Evolutionary conservation across 106 monocot species (phyloP), one percentile per base, ranked within the genome.

Genomic region (Acorus gramineus): DNA sequence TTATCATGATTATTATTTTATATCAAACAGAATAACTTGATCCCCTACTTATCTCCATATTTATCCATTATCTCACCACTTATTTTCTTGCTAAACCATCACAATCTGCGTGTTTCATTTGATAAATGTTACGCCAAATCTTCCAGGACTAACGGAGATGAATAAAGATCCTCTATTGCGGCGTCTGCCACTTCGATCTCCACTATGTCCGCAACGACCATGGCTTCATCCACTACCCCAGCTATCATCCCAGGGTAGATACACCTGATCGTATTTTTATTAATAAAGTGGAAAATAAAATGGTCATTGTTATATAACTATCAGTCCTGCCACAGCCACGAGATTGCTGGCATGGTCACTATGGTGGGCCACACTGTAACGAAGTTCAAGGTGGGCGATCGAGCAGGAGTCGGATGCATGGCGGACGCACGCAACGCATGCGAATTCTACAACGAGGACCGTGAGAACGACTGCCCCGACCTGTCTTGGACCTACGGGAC

Each of bases 121-220:
- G 28, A 28, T 1, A 28, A 28, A 28, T 9, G 9, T 7, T 5
- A 52, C 5, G 9, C 52, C 5, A 9, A 52, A 52, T 7, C 52
- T 52, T 9, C 2, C 64, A 66, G 66, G 53, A 44, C 28, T 7
- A 45, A 52, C 3, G 44, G 53, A 11, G 9, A 52, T 4, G 43
- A 55, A 54, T 66, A 4, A 52, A 45, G 53, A 11, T 66, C 3
- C 52, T 53, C 28, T 66, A 66, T 43, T 66, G 53, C 9, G 66
- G 66, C 7, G 42, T 66, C 53, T 66, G 66, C 44, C 66, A 66
- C 53, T 9, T 54, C 6, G 66, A 66, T 11, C 12, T 66, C 43
- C 66, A 66, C 43, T 11, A 43, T 3, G 6, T 9, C 14, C 53
- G 45, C 43, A 66, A 66, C 53, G 10, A 66, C 0, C 43, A 6